Conservation (phyloP, 805 yeast species). For the Starmera caribaea region DNA sequence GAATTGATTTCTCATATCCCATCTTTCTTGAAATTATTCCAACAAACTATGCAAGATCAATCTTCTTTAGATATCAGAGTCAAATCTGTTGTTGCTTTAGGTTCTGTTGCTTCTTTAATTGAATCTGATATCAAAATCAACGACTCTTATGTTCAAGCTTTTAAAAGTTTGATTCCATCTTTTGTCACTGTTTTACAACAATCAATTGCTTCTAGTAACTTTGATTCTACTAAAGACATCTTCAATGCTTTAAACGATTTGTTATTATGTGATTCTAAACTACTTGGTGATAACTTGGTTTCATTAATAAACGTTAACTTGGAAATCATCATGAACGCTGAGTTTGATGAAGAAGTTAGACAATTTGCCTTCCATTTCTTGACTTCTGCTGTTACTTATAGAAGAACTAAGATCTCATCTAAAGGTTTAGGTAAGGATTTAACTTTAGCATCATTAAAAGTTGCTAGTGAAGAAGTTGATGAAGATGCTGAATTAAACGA, state of each 20-base stretch:
- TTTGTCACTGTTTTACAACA: conserved; percentile 77
- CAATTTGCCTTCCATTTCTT: conserved; percentile 77
- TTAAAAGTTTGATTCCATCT: conserved; percentile 60
- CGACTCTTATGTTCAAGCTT: conserved; percentile 39
- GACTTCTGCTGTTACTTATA: conserved; percentile 66
- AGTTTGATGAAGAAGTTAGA: conserved; percentile 73
- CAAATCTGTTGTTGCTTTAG: conserved; percentile 74
- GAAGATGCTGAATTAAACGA: conserved; percentile 64
- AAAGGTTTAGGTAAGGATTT: conserved; percentile 80
- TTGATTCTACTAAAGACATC: conserved; percentile 59
- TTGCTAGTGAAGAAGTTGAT: conserved; percentile 78
- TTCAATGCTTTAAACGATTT: conserved; percentile 82
- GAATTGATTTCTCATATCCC: conserved; percentile 47
- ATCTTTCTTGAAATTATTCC: conserved; percentile 64
- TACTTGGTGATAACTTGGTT: conserved; percentile 67
- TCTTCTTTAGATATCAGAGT: conserved; percentile 68
- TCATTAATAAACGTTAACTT: conserved; percentile 64
- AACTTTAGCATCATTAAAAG: conserved; percentile 60
- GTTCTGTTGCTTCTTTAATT: conserved; percentile 49
- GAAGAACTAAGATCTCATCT: conserved; percentile 70
- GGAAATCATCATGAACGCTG: conserved; percentile 59
- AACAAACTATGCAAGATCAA: conserved; percentile 50
- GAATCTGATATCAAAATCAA: conserved; percentile 47
- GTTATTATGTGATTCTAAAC: conserved; percentile 62
- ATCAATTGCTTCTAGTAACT: conserved; percentile 61